A percentile compares a stretch with the other conserved stretches of the same genome.
These are phyloP conservation scores for Tetracentron sinense DNA, from an alignment of 164 flowering plant species.

Conservation along the genomic window DNA sequence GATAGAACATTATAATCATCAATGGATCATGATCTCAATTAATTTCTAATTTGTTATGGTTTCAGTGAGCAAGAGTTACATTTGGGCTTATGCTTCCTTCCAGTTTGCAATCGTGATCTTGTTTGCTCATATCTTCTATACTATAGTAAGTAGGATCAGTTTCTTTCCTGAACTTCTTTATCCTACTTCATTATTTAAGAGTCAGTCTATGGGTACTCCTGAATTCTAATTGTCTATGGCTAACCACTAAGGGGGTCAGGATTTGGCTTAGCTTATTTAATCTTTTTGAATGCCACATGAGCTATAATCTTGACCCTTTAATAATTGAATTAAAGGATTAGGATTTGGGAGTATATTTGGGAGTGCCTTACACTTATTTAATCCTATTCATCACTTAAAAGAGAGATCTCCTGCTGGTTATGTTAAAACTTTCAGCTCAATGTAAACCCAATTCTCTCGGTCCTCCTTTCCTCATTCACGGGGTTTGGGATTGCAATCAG, in stretches of 20 bases:
- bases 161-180: slow-evolving; percentile 4
- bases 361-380: too few species aligned
- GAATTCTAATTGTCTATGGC: too few species aligned
- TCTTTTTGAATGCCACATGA: too few species aligned
- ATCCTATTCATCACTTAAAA: not conserved
- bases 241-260: too few species aligned
- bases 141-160: slow-evolving; percentile 46
- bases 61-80: slow-evolving; percentile 72
- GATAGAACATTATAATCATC: not conserved
- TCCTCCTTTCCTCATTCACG: slow-evolving; percentile 76
- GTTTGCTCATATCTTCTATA: slow-evolving; percentile 78
- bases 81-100: slow-evolving; percentile 87
- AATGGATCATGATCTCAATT: not conserved
- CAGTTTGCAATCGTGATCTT: slow-evolving; percentile 79
- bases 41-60: slow-evolving; percentile 1
- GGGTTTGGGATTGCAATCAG: slow-evolving; percentile 83
- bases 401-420: not conserved
- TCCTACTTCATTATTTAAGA: not conserved
- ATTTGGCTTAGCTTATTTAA: too few species aligned
- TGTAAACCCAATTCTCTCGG: slow-evolving; percentile 61
- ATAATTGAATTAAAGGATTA: too few species aligned
- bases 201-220: too few species aligned
- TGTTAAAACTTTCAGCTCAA: slow-evolving; percentile 48
- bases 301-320: too few species aligned
- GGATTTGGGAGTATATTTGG: too few species aligned